Base-by-base conservation (phyloP, 306 rosid species). In the Quercus rubra region DNA sequence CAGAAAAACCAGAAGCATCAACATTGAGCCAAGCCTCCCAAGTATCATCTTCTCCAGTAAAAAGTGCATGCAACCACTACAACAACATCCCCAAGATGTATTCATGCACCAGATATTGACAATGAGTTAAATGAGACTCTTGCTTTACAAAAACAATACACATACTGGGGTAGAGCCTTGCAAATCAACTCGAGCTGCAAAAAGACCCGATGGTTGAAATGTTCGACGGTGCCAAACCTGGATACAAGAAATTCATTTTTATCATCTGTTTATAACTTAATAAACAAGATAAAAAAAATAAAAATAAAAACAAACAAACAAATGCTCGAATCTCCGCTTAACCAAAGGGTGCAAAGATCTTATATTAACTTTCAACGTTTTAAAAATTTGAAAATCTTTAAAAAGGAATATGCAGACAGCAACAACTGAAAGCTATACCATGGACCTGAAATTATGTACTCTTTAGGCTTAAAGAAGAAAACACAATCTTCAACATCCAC, bases 21-120 rank as follows among this genome's bases (percentile, higher is more conserved):
- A 85, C 82, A 83, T 87, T 90, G 83, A 96, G 90, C 98, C 99
- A 91, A 82, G 97, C 98, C 87, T 96, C 99, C 99, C 99, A 96
- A 18, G 92, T 88, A 73, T 90, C 86, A 81, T 96, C 99, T 84
- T 96, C 99, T 80, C 98, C 99, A 0, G 89, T 89, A 88, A 96
- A 96, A 86, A 93, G 96, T 62, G 96, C 97, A 89, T 96, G 92
- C 79, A 96, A 79, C 72, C 98, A 98, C 99, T 95, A 80, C 87
- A 86, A 78, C 78, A 71, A 67, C 73, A 81, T 57, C 66, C 79
- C 70, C 78, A 81, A 79, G 74, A 84, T 67, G 71, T 38, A 82
- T 56, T 85, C 56, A 80, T 51, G 76, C 68, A 81, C 54, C 77
- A 63, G 33, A 30, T 54, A 62, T 73, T 58, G 62, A 58, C 73